A percentile compares a stretch with the other conserved stretches of the same genome.
Conservation (phyloP, 192 early-diverging fungal genomes). For the Backusella mclennaniae region DNA sequence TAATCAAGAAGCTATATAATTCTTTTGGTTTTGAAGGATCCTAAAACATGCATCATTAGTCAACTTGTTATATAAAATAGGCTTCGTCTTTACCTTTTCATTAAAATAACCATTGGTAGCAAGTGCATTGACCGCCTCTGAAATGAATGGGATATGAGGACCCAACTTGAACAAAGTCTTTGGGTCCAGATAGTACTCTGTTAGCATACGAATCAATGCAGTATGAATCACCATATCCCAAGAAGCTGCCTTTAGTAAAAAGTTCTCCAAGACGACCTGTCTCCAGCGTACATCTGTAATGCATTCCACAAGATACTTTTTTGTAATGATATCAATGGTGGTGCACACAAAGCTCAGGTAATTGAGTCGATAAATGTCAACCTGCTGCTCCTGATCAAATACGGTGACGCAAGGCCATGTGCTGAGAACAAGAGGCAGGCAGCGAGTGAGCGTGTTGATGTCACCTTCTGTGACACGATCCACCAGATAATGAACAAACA, state of each 20-base stretch:
- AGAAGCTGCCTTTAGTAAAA: slow-evolving; percentile 37
- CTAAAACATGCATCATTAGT: background rate
- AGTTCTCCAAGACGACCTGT: slow-evolving; percentile 40
- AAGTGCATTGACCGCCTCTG: slow-evolving; percentile 15
- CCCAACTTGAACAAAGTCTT: slow-evolving; percentile 17
- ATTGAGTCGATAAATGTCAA: slow-evolving; percentile 36
- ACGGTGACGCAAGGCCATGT: slow-evolving; percentile 29
- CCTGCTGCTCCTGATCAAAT: slow-evolving; percentile 23
- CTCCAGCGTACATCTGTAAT: slow-evolving; percentile 37
- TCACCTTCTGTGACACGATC: slow-evolving; percentile 37
- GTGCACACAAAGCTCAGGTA: slow-evolving; percentile 49
- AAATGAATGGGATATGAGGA: slow-evolving; percentile 20
- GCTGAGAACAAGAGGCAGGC: slow-evolving; percentile 34
- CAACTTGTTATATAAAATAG: no score
- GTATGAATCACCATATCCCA: slow-evolving; percentile 38
- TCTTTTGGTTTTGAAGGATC: background rate
- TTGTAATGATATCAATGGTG: slow-evolving; percentile 35
- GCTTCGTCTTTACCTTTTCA: slow-evolving; percentile 11
- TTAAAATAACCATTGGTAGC: background rate
- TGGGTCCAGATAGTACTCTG: slow-evolving; percentile 31
- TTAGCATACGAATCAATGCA: slow-evolving; percentile 35
- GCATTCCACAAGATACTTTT: slow-evolving; percentile 39
- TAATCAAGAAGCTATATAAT: background rate
- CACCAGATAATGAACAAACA: slow-evolving; percentile 49
- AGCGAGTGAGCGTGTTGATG: slow-evolving; percentile 34